phyloP scores from a whole-genome alignment of 2,329 filamentous ascomycete genomes.

The Trichoderma cornu-damae region DNA sequence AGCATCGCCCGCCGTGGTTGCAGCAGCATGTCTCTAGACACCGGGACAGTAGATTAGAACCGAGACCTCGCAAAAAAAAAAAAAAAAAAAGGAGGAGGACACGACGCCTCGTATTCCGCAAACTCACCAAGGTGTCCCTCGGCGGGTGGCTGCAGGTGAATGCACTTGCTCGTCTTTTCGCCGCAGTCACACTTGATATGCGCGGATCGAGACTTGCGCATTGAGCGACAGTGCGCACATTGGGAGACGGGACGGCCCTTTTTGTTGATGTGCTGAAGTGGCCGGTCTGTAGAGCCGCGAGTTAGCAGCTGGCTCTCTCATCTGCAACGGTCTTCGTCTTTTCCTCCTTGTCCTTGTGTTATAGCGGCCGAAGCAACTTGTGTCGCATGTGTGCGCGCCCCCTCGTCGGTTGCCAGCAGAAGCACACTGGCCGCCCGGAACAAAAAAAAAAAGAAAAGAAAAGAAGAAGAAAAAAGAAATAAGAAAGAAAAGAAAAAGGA shows the following conservation, averaged over 20 bases:
- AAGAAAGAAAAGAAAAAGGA: slow-evolving; percentile 4
- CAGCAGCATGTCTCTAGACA: slow-evolving; percentile 61
- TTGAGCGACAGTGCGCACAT: slow-evolving; percentile 91
- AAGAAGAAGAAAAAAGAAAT: background rate
- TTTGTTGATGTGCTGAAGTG: slow-evolving; percentile 90
- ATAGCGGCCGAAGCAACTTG: background rate
- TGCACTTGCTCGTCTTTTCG: slow-evolving; percentile 75
- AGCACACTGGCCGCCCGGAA: background rate
- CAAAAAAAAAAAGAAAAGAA: slow-evolving; percentile 4
- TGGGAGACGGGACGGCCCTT: slow-evolving; percentile 97
- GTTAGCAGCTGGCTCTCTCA: background rate
- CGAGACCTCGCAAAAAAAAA: background rate
- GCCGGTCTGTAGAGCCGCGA: slow-evolving; percentile 60
- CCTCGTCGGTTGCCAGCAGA: background rate
- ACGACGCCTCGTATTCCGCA: slow-evolving; percentile 15
- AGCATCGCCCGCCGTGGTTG: slow-evolving; percentile 63
- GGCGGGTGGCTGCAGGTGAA: slow-evolving; percentile 52
- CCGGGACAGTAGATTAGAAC: slow-evolving; percentile 17
- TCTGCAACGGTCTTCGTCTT: background rate
- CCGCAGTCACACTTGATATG: slow-evolving; percentile 97
- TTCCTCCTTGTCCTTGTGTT: background rate
- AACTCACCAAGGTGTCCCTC: slow-evolving; percentile 57
- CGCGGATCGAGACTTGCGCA: slow-evolving; percentile 92
- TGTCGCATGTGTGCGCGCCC: background rate
- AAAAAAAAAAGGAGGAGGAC: slow-evolving; percentile 3